Conservation (phyloP, 257 asterid species). For the Solanum sejunctum region DNA sequence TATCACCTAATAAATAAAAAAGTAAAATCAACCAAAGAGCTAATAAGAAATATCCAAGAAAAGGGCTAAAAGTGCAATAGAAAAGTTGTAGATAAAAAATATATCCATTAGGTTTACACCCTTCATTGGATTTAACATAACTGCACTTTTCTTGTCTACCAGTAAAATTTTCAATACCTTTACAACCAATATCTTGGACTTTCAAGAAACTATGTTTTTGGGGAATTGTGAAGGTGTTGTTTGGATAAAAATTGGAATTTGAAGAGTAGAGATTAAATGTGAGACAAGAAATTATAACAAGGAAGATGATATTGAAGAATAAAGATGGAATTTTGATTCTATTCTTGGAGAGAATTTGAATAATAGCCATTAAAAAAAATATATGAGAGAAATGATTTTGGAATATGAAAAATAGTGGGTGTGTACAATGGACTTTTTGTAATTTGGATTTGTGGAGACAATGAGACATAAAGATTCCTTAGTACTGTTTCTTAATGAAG, state of each 20-base stretch:
- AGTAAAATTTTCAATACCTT: neutral
- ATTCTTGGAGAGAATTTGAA: neutral
- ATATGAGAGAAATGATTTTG: neutral
- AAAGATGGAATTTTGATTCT: neutral
- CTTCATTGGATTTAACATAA: constrained; percentile 11
- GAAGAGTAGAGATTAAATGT: neutral
- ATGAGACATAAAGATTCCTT: neutral
- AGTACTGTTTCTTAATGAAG: neutral
- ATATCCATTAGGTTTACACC: constrained; percentile 18
- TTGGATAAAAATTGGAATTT: neutral
- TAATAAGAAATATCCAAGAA: constrained; percentile 3
- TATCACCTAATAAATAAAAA: constrained; percentile 22
- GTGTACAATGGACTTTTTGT: neutral
- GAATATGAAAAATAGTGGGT: neutral
- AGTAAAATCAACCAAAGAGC: constrained; percentile 16
- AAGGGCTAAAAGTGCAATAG: constrained; percentile 16
- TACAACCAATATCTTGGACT: constrained; percentile 5
- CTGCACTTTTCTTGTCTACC: constrained; percentile 4
- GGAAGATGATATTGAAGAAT: neutral
- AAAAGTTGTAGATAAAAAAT: constrained; percentile 17
- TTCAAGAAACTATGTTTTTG: neutral
- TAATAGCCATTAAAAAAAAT: neutral
- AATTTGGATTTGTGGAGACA: neutral
- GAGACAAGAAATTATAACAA: neutral
- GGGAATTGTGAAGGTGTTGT: neutral